Evolutionary conservation across 768 basidiomycete genomes (phyloP), one percentile per base, ranked within the genome.

Genomic region (Naematelia aurantialba): DNA sequence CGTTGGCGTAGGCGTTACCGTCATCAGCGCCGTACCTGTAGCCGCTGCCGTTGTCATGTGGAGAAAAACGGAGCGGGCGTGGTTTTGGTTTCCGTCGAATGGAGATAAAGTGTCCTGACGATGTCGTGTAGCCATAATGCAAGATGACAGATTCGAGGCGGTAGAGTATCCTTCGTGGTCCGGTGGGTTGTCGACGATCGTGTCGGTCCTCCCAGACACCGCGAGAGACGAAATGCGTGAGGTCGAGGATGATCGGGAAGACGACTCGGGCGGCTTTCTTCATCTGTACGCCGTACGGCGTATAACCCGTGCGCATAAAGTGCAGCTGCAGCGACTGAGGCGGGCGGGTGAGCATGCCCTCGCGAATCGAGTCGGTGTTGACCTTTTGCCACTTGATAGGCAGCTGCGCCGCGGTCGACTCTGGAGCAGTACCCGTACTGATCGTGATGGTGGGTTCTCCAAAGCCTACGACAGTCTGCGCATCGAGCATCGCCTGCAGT

Each of bases 21-120:
- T n/a, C n/a, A n/a, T n/a, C n/a, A n/a, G n/a, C n/a, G n/a, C n/a
- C n/a, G n/a, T n/a, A n/a, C n/a, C n/a, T n/a, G n/a, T n/a, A n/a
- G n/a, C n/a, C n/a, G n/a, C n/a, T n/a, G n/a, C n/a, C n/a, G 78
- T 70, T 5, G 25, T 2, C 19, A 21, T 27, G 21, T 21, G 14
- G 8, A 57, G 1, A 8, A 22, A 3, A 12, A 29, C 1, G 56
- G 52, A 17, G 8, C 34, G 34, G 34, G 8, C 34, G 34, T 8
- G 34, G 34, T 39, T 17, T 39, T 21, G 92, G 92, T 76, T 87
- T 89, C 48, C 93, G 82, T 14, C 96, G 83, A 73, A 86, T 94
- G 66, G 89, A 91, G 64, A 98, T 84, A 73, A 94, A 99, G 73
- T 99, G 94, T 4, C 94, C 94, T 72, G 89, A 93, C 3, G 87